phyloP scores from a whole-genome alignment of 2,329 filamentous ascomycete genomes.

The Colletotrichum noveboracense region DNA sequence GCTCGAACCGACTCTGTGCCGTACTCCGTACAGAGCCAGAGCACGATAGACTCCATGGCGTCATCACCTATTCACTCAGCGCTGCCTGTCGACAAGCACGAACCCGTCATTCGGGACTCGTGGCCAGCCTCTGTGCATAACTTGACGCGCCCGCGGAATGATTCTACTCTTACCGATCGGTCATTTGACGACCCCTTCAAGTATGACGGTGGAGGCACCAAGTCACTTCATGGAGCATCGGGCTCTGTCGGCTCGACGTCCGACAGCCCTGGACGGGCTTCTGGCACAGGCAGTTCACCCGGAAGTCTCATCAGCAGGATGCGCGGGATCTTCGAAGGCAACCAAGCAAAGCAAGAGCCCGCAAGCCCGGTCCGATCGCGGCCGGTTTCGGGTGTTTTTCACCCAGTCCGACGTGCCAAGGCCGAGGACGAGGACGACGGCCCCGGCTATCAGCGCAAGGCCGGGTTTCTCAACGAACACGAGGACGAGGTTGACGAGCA shows the following conservation, averaged over 20 bases:
- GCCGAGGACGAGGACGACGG: constrained; percentile 23
- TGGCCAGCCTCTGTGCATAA: constrained; percentile 27
- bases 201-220: constrained; percentile 17
- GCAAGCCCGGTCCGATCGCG: constrained; percentile 26
- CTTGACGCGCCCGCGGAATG: constrained; percentile 23
- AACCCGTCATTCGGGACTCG: constrained; percentile 36
- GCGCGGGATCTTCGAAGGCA: constrained; percentile 44
- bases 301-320: constrained; percentile 43
- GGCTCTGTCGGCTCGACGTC: background rate
- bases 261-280: background rate
- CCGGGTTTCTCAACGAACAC: constrained; percentile 22
- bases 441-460: background rate
- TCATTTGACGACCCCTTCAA: constrained; percentile 31
- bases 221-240: background rate
- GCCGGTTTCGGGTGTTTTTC: constrained; percentile 28
- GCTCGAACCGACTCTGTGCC: constrained; percentile 35
- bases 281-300: constrained; percentile 21
- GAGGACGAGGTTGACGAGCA: constrained; percentile 30
- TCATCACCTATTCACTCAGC: constrained; percentile 34
- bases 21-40: constrained; percentile 38
- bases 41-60: constrained; percentile 37
- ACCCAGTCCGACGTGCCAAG: constrained; percentile 13
- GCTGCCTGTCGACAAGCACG: constrained; percentile 30
- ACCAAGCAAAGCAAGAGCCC: background rate
- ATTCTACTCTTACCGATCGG: constrained; percentile 27